phyloP scores from a whole-genome alignment of 441 rosid genomes.

The Erodium trifolium region DNA sequence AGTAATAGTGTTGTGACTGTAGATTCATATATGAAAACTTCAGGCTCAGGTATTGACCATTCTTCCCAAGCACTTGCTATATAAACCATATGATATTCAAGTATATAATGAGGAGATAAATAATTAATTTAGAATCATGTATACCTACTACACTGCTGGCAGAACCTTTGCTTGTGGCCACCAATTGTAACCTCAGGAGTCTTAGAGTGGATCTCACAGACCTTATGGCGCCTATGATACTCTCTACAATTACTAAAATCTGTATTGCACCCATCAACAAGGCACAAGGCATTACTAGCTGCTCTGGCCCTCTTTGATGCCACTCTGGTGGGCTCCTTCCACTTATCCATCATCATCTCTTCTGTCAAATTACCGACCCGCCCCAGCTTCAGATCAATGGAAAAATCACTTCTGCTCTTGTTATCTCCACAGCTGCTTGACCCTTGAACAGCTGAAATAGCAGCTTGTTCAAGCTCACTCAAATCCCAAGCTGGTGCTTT shows the following conservation, averaged over 20 bases:
- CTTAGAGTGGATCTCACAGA: constrained; percentile 80
- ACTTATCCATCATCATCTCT: constrained; percentile 30
- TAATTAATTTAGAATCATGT: no score
- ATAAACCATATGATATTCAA: neutral
- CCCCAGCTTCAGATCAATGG: constrained; percentile 77
- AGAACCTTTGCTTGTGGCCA: constrained; percentile 55
- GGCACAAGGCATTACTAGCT: constrained; percentile 37
- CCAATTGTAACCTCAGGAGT: constrained; percentile 56
- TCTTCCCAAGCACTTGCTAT: neutral
- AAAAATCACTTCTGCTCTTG: constrained; percentile 35
- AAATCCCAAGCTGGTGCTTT: constrained; percentile 43
- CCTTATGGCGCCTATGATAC: constrained; percentile 83
- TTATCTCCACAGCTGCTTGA: constrained; percentile 34
- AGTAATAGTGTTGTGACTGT: no score
- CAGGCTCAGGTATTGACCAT: neutral
- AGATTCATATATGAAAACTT: no score
- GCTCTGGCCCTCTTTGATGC: constrained; percentile 54
- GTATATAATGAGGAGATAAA: no score
- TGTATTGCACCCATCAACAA: constrained; percentile 62
- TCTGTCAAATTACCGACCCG: constrained; percentile 34
- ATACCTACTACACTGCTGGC: no score
- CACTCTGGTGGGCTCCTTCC: constrained; percentile 31
- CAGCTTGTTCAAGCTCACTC: constrained; percentile 35
- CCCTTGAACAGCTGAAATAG: constrained; percentile 34
- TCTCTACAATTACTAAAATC: constrained; percentile 69